Conservation (phyloP, 306 rosid genomes). For the Quercus cerris region DNA sequence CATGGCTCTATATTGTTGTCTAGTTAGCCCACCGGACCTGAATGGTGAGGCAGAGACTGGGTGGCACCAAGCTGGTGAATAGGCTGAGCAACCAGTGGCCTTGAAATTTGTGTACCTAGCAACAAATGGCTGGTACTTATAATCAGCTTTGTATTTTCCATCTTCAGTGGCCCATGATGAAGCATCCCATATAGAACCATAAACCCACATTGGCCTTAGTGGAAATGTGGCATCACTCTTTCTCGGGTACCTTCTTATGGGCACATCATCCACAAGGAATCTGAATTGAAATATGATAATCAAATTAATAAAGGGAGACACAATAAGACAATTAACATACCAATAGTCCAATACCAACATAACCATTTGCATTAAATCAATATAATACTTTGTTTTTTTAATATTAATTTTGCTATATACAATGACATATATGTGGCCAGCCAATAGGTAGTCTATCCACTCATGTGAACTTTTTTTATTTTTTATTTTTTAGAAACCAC, state of each 20-base stretch:
- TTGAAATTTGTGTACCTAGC: slow-evolving; percentile 72
- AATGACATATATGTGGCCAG: background rate
- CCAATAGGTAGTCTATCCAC: background rate
- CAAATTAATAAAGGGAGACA: background rate
- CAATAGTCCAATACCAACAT: background rate
- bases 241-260: slow-evolving; percentile 83
- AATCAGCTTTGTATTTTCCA: slow-evolving; percentile 95
- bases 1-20: slow-evolving; percentile 59
- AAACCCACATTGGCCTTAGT: slow-evolving; percentile 90
- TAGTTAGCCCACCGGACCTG: slow-evolving; percentile 74
- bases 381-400: background rate
- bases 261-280: slow-evolving; percentile 95
- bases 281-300: slow-evolving; percentile 24
- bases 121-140: slow-evolving; percentile 84
- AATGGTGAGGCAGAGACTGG: slow-evolving; percentile 73
- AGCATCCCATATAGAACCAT: slow-evolving; percentile 99
- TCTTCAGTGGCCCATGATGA: slow-evolving; percentile 99
- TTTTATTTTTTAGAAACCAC: background rate
- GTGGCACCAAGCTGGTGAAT: slow-evolving; percentile 59
- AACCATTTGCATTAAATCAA: background rate
- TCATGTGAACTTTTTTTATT: slow-evolving; percentile 11
- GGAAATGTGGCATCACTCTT: slow-evolving; percentile 76
- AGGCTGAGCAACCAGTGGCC: slow-evolving; percentile 86
- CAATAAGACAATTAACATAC: background rate
- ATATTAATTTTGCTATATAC: no score